These are phyloP conservation scores for Colletotrichum sp. DNA, from an alignment of 2,329 filamentous ascomycete species.

Conservation along the genomic window DNA sequence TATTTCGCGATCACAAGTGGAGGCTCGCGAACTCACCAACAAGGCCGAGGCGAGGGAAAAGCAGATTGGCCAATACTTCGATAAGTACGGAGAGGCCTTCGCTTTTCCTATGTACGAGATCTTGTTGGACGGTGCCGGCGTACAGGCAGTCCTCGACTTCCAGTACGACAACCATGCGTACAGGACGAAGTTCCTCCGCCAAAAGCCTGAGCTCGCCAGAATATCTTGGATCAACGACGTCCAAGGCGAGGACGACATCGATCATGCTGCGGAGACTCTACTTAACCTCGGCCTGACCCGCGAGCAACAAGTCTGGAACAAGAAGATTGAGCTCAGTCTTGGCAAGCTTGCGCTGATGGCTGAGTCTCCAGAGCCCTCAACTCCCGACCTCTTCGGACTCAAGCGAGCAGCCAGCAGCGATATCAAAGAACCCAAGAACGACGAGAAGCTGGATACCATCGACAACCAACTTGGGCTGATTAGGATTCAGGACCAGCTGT, in stretches of 20 bases:
- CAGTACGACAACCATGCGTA: slow-evolving; percentile 70
- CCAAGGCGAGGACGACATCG: slow-evolving; percentile 74
- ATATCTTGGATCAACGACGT: slow-evolving; percentile 97
- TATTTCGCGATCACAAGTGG: slow-evolving; percentile 7
- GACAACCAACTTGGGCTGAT: slow-evolving; percentile 72
- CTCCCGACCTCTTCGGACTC: slow-evolving; percentile 24
- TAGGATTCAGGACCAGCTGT: slow-evolving; percentile 80
- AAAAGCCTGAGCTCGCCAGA: slow-evolving; percentile 73
- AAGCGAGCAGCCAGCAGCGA: slow-evolving; percentile 44
- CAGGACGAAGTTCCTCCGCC: slow-evolving; percentile 80
- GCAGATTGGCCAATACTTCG: slow-evolving; percentile 59
- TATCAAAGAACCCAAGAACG: slow-evolving; percentile 38
- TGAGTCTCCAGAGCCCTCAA: slow-evolving; percentile 45
- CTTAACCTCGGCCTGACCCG: slow-evolving; percentile 71
- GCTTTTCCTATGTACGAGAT: slow-evolving; percentile 82
- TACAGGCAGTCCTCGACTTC: slow-evolving; percentile 74
- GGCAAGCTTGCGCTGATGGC: slow-evolving; percentile 83
- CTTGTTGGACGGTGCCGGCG: slow-evolving; percentile 70
- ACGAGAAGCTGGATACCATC: slow-evolving; percentile 55
- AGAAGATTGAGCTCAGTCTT: slow-evolving; percentile 90
- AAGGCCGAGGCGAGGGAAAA: slow-evolving; percentile 52
- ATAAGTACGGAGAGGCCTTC: slow-evolving; percentile 69
- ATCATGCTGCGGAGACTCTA: slow-evolving; percentile 74
- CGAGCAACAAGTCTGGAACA: slow-evolving; percentile 87
- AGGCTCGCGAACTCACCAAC: slow-evolving; percentile 38